A percentile compares a stretch with the other conserved stretches of the same genome.
Conservation (phyloP, 2,329 filamentous ascomycete species). For the Cadophora luteo-olivacea region DNA sequence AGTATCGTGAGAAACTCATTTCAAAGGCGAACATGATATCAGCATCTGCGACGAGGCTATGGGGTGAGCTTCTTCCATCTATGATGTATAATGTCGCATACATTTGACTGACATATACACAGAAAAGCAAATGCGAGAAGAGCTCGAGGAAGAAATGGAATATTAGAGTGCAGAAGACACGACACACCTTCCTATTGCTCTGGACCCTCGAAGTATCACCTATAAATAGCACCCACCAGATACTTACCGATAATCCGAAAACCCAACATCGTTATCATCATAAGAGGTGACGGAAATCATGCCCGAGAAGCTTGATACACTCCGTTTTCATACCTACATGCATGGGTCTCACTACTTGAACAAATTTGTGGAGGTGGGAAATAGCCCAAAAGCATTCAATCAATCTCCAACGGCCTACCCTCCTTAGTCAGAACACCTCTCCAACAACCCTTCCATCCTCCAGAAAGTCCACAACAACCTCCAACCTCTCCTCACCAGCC, state of each 20-base stretch:
- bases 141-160: constrained; percentile 35
- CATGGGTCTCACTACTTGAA: no score
- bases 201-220: not conserved
- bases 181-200: not conserved
- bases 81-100: no score
- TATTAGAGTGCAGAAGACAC: constrained; percentile 8
- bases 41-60: constrained; percentile 71
- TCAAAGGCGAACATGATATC: constrained; percentile 73
- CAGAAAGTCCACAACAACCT: not conserved
- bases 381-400: not conserved
- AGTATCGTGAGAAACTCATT: constrained; percentile 68
- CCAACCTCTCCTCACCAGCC: not conserved
- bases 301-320: no score
- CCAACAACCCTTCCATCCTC: constrained; percentile 7
- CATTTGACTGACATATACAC: not conserved
- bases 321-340: no score
- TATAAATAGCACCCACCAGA: not conserved
- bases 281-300: not conserved
- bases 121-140: constrained; percentile 36
- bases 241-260: not conserved
- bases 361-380: no score
- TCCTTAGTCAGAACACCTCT: not conserved
- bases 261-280: not conserved
- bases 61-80: constrained; percentile 50
- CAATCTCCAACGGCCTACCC: not conserved